Evolutionary conservation across 306 rosid species (phyloP), one percentile per base, ranked within the genome.

Genomic region (Acacia confusa): DNA sequence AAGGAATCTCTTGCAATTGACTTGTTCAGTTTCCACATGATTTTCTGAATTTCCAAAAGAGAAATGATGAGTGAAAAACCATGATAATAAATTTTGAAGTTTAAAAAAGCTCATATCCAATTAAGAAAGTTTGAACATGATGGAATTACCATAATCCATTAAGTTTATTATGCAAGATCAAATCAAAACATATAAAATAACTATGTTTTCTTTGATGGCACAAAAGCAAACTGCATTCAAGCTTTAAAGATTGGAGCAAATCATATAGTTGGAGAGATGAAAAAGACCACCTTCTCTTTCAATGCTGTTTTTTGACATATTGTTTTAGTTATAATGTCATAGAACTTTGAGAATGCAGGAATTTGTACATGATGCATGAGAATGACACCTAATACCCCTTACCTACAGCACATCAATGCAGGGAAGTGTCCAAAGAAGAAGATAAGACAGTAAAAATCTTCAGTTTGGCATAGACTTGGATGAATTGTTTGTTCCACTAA

Each of bases 11-110:
- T 96, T 72, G 99, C 99, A 83, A 96, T 96, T 70, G 98, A 93
- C 88, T 96, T 96, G 88, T 96, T 96, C 83, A 96, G 86, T 89
- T 96, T 96, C 99, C 98, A 96, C 99, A 92, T 96, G 81, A 96
- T 93, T 93, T 96, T 96, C 99, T 96, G 94, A 79, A 86, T 78
- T 84, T 82, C 97, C 91, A 87, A 86, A 85, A 53, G 72, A 74
- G 72, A 38, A 75, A 81, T 77, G 70, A 82, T 52, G 24, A 77
- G 85, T 81, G 38, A 88, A 72, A 40, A 65, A 79, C 22, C 74
- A 77, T 53, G 53, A 74, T 41, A 83, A 20, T 34, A 53, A 53
- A 53, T 53, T 53, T 53, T 1, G 12, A 20, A n/a, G 60, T n/a
- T 50, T 17, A 65, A 41, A 75, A 64, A 53, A 19, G 58, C 22